Percentiles rank a stretch among this genome's conserved stretches.
phyloP scores from a whole-genome alignment of 768 basidiomycete genomes.

The Multifurca ochricompacta region DNA sequence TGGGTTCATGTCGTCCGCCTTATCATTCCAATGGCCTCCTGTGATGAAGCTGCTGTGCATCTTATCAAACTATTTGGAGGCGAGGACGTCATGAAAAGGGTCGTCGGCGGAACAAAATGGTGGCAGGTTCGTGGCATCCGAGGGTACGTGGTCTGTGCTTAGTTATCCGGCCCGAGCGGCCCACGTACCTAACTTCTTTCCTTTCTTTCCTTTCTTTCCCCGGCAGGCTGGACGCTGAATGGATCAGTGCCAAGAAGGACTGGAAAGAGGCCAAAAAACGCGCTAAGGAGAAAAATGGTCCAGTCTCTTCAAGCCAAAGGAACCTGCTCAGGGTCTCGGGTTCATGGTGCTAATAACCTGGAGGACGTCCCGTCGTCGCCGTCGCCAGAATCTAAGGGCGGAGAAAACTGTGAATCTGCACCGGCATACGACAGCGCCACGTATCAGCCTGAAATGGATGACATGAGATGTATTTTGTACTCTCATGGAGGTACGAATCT shows the following conservation, averaged over 20 bases:
- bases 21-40: slow-evolving; percentile 64
- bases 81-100: slow-evolving; percentile 55
- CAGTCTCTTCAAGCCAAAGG: neutral
- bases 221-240: slow-evolving; percentile 72
- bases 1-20: slow-evolving; percentile 70
- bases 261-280: slow-evolving; percentile 61
- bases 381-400: slow-evolving; percentile 8
- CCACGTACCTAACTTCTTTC: no score
- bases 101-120: slow-evolving; percentile 92
- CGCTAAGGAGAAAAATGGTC: slow-evolving; percentile 29
- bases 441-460: slow-evolving; percentile 72
- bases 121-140: slow-evolving; percentile 89
- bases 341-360: neutral
- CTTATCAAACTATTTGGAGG: slow-evolving; percentile 80
- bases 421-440: slow-evolving; percentile 24
- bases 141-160: slow-evolving; percentile 45
- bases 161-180: neutral
- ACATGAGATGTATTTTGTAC: slow-evolving; percentile 79
- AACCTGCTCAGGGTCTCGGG: neutral
- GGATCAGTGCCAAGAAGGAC: slow-evolving; percentile 82
- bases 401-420: no score
- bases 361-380: neutral
- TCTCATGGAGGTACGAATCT: slow-evolving; percentile 56
- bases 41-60: slow-evolving; percentile 63
- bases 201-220: slow-evolving; percentile 19